Conservation (phyloP, 2,329 filamentous ascomycete species). For the Fusarium austroafricanum region DNA sequence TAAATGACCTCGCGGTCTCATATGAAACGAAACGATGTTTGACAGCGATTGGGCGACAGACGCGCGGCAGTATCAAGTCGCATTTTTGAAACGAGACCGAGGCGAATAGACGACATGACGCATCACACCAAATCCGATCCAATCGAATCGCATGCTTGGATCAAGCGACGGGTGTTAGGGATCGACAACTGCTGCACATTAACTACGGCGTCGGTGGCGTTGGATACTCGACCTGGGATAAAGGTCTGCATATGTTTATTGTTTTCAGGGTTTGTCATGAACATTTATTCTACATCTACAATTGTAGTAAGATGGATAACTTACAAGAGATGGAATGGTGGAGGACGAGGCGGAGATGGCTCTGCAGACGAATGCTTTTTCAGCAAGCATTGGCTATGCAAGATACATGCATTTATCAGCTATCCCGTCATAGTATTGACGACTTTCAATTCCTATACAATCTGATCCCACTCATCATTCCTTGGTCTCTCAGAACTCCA, state of each 20-base stretch:
- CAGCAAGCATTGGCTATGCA: conserved; percentile 7
- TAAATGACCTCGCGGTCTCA: conserved; percentile 38
- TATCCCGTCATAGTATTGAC: conserved; percentile 1
- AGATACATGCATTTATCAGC: neutral
- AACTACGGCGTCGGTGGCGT: conserved; percentile 40
- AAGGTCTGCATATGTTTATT: conserved; percentile 32
- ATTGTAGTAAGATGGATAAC: neutral
- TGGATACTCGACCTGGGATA: conserved; percentile 32
- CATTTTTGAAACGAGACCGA: conserved; percentile 19
- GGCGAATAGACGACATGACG: conserved; percentile 27
- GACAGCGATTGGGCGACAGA: conserved; percentile 12
- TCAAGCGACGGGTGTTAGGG: conserved; percentile 1
- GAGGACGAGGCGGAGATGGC: neutral
- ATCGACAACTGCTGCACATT: conserved; percentile 24
- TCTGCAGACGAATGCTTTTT: conserved; percentile 6
- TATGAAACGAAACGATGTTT: conserved; percentile 28
- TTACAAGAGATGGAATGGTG: neutral
- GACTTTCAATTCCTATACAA: neutral
- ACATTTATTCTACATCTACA: neutral
- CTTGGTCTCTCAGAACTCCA: neutral
- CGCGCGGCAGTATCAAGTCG: conserved; percentile 7
- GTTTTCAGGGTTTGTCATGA: conserved; percentile 5
- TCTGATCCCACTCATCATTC: neutral
- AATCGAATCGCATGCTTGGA: conserved; percentile 15
- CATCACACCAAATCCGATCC: conserved; percentile 9